These are phyloP conservation scores for Venturia oleaginea DNA, from an alignment of 2,329 filamentous ascomycete species.

Conservation along the genomic window DNA sequence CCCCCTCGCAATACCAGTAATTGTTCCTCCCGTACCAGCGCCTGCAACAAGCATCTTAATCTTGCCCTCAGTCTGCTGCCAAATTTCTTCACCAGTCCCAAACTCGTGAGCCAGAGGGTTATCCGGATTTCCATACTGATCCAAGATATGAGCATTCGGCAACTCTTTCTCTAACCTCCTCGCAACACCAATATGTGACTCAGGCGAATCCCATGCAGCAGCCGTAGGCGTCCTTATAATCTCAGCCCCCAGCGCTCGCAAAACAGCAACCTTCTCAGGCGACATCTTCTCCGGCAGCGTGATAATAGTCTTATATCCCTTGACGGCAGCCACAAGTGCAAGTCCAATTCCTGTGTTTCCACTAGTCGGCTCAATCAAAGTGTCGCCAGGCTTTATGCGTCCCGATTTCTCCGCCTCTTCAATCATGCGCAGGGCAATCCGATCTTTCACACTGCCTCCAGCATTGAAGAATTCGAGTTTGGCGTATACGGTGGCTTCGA, in stretches of 20 bases:
- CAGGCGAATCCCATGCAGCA: conserved; percentile 86
- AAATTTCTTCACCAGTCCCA: conserved; percentile 94
- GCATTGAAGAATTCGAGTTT: conserved; percentile 93
- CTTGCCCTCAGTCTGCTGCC: conserved; percentile 77
- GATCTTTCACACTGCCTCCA: conserved; percentile 86
- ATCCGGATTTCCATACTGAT: conserved; percentile 87
- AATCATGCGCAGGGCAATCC: conserved; percentile 94
- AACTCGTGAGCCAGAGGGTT: conserved; percentile 91
- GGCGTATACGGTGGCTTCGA: conserved; percentile 80
- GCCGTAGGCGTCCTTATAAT: conserved; percentile 97
- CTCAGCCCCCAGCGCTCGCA: conserved; percentile 87
- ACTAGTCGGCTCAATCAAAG: conserved; percentile 93
- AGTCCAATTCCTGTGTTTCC: conserved; percentile 97
- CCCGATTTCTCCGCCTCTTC: conserved; percentile 87
- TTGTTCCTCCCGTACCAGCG: conserved; percentile 90
- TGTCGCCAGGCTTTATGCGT: conserved; percentile 93
- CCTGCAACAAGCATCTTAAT: conserved; percentile 80
- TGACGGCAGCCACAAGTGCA: conserved; percentile 87
- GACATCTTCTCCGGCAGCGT: conserved; percentile 99
- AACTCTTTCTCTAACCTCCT: conserved; percentile 86
- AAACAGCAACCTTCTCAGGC: conserved; percentile 90
- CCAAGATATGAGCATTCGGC: conserved; percentile 91
- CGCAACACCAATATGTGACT: conserved; percentile 95
- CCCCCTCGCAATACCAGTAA: conserved; percentile 79
- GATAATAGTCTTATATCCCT: conserved; percentile 98